A percentile compares a stretch with the other conserved stretches of the same genome.
phyloP scores from a whole-genome alignment of 495 filamentous ascomycete genomes.

The Elaphomyces granulatus region DNA sequence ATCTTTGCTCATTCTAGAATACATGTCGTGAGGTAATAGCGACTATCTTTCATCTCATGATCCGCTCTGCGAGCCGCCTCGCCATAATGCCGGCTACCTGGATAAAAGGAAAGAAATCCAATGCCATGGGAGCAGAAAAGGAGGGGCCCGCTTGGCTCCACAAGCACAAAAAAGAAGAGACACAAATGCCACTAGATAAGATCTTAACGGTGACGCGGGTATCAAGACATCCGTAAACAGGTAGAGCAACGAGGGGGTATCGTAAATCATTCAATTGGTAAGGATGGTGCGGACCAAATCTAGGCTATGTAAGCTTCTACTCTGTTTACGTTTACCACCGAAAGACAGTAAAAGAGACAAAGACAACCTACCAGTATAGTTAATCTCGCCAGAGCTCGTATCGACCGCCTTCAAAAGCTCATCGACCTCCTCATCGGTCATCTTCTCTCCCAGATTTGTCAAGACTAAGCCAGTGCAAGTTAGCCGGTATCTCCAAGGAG shows the following conservation, averaged over 20 bases:
- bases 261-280: conserved; percentile 53
- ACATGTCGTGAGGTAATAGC: too few species aligned
- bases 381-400: conserved; percentile 84
- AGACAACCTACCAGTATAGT: conserved; percentile 65
- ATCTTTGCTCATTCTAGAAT: too few species aligned
- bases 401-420: conserved; percentile 96
- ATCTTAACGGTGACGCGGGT: background rate
- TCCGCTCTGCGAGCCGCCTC: too few species aligned
- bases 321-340: background rate
- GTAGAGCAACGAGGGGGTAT: conserved; percentile 9
- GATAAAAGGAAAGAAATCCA: too few species aligned
- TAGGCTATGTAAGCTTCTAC: conserved; percentile 14
- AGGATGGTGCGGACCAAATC: conserved; percentile 91
- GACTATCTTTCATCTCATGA: too few species aligned
- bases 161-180: conserved; percentile 9
- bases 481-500: too few species aligned
- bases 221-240: too few species aligned
- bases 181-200: conserved; percentile 8
- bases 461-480: too few species aligned
- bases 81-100: too few species aligned
- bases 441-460: conserved; percentile 95
- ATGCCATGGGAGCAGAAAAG: too few species aligned
- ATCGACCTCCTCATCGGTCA: conserved; percentile 96
- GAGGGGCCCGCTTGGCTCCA: too few species aligned
- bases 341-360: conserved; percentile 1